These are phyloP conservation scores for Kodamaea neixiangensis DNA, from an alignment of 805 yeast species.

Conservation along the genomic window DNA sequence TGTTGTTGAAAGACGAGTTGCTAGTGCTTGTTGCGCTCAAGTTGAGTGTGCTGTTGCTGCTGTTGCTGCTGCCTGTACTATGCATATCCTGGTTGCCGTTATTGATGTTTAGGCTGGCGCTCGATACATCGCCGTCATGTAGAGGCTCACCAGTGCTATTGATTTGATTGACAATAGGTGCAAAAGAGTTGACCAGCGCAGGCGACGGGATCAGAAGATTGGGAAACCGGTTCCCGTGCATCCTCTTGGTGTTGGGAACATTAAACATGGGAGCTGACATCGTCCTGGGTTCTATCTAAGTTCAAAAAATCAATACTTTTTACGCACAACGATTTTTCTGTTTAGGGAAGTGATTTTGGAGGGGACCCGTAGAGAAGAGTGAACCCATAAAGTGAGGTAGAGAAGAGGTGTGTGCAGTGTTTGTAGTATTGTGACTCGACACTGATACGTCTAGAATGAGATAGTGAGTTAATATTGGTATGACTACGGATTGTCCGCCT, in stretches of 20 bases:
- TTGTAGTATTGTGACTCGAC: too few relatives aligned
- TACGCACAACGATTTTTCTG: background rate
- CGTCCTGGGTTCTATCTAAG: background rate
- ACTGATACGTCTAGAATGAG: too few relatives aligned
- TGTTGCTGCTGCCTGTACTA: background rate
- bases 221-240: conserved; percentile 22
- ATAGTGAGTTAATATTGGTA: too few relatives aligned
- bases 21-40: background rate
- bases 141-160: background rate
- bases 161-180: background rate
- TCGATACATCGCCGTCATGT: background rate
- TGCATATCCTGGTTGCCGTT: background rate
- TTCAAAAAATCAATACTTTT: background rate
- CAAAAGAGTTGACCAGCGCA: conserved; percentile 15
- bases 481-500: too few relatives aligned
- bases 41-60: conserved; percentile 1
- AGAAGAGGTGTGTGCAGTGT: too few relatives aligned
- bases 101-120: background rate
- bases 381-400: background rate
- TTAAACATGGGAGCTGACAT: conserved; percentile 35
- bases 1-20: background rate
- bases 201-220: conserved; percentile 34
- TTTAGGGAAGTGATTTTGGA: background rate
- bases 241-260: conserved; percentile 32
- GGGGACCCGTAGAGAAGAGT: background rate